Evolutionary conservation across 805 yeast genomes (phyloP), one percentile per base, ranked within the genome.

Genomic region (Monosporozyma yasuniensis): DNA sequence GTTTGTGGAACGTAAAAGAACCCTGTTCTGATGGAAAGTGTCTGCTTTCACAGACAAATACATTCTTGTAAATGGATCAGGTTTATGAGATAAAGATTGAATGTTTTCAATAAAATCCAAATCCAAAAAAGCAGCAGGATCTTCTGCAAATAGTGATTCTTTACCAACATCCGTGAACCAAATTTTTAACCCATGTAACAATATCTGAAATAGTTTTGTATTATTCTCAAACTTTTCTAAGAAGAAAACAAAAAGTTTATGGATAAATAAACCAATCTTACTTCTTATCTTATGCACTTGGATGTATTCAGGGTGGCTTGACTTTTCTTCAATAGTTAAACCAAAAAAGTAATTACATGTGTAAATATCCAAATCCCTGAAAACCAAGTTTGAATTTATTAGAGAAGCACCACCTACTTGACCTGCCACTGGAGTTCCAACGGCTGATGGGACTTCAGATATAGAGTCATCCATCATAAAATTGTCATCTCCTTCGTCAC

Each of bases 111-210:
- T 72, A 58, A 77, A 80, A 1, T 75, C 72, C 52, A 80, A 78
- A 42, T 79, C 78, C 27, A 83, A 70, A 39, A 70, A 70, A 3
- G 81, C 64, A 35, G 69, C 77, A 44, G 80, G 82, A 51, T 80
- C 78, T 2, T 75, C 69, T 44, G 76, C 83, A 46, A 82, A 74
- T 0, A 82, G 66, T 10, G 83, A 70, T 55, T 87, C 95, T 50
- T 78, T 74, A 1, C 96, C 95, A 25, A 84, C 84, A 60, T 88
- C 93, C 25, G 84, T 73, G 55, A 84, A 82, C 87, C 93, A 91
- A 5, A 83, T 78, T 54, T 84, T 80, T 43, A 84, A 61, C 2
- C 83, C 81, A 59, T 79, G 78, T 28, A 89, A 66, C 32, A 83
- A 72, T 42, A 80, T 78, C 53, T 79, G 79, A 61, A 81, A 75